These are phyloP conservation scores for Leccinellum rugosiceps DNA, from an alignment of 768 basidiomycete species.

Conservation along the genomic window DNA sequence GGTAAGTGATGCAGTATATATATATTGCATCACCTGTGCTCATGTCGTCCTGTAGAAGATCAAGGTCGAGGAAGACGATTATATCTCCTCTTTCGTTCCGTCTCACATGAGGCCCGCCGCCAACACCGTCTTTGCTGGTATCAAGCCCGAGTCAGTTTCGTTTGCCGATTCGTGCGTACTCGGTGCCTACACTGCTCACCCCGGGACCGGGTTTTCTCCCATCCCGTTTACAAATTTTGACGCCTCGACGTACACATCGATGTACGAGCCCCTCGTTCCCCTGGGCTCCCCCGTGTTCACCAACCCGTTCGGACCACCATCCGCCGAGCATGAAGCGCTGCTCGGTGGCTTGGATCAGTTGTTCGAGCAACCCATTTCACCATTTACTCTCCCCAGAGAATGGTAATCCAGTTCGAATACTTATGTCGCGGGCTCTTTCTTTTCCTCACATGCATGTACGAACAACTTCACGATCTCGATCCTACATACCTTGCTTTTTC, in stretches of 20 bases:
- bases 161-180: constrained; percentile 29
- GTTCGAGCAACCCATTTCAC: constrained; percentile 30
- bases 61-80: background rate
- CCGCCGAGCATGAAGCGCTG: constrained; percentile 5
- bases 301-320: constrained; percentile 25
- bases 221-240: constrained; percentile 10
- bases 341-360: constrained; percentile 28
- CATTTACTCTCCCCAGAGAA: constrained; percentile 14
- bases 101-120: constrained; percentile 20
- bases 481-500: constrained; percentile 4
- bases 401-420: constrained; percentile 8
- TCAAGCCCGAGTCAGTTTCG: constrained; percentile 29
- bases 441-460: constrained; percentile 2
- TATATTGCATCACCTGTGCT: background rate
- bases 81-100: constrained; percentile 11
- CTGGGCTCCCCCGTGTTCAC: constrained; percentile 29
- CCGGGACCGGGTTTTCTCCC: constrained; percentile 1
- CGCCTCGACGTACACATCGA: constrained; percentile 5
- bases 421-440: background rate
- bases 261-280: constrained; percentile 9
- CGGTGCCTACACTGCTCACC: constrained; percentile 11
- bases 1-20: constrained; percentile 15
- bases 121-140: constrained; percentile 24
- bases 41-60: constrained; percentile 11
- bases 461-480: background rate